Percentiles rank a stretch among this genome's conserved stretches.
phyloP scores from a whole-genome alignment of 805 yeast species.

The Kluyveromyces starmeri region DNA sequence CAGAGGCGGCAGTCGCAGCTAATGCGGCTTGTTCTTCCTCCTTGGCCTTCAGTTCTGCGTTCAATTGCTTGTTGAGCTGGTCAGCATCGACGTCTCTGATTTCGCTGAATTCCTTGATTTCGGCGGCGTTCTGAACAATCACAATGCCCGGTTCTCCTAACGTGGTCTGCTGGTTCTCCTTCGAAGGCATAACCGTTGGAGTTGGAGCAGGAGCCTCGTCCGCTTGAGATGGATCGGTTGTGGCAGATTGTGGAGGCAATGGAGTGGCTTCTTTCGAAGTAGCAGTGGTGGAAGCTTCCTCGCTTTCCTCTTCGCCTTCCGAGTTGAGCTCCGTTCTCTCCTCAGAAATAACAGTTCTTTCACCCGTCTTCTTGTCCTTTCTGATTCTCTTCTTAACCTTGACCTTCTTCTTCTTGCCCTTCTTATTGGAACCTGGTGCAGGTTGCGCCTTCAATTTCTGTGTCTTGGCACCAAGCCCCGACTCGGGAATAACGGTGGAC shows the following conservation, averaged over 20 bases:
- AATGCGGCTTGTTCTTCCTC: constrained; percentile 4
- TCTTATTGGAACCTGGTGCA: constrained; percentile 10
- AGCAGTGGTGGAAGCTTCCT: constrained; percentile 8
- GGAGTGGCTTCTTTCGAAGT: constrained; percentile 16
- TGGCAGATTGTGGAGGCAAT: constrained; percentile 13
- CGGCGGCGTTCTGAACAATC: constrained; percentile 43
- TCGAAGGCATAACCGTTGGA: constrained; percentile 37
- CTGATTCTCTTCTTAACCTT: constrained; percentile 33
- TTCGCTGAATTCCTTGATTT: constrained; percentile 57
- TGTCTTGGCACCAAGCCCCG: constrained; percentile 10
- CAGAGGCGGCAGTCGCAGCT: constrained; percentile 3
- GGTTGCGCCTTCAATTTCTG: constrained; percentile 8
- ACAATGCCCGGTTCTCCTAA: constrained; percentile 67
- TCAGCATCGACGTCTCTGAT: constrained; percentile 48
- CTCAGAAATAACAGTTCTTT: constrained; percentile 30
- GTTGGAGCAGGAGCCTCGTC: constrained; percentile 11
- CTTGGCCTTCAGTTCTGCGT: constrained; percentile 13
- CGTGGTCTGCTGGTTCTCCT: constrained; percentile 32
- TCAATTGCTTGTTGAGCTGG: constrained; percentile 42
- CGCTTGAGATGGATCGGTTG: constrained; percentile 7
- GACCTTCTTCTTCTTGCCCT: constrained; percentile 21
- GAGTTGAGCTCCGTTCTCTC: constrained; percentile 18
- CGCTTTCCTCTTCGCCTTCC: constrained; percentile 15
- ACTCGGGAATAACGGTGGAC: constrained; percentile 15
- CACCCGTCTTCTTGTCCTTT: constrained; percentile 35